Conservation (phyloP, 495 filamentous ascomycete species). For the Platismatia glauca region DNA sequence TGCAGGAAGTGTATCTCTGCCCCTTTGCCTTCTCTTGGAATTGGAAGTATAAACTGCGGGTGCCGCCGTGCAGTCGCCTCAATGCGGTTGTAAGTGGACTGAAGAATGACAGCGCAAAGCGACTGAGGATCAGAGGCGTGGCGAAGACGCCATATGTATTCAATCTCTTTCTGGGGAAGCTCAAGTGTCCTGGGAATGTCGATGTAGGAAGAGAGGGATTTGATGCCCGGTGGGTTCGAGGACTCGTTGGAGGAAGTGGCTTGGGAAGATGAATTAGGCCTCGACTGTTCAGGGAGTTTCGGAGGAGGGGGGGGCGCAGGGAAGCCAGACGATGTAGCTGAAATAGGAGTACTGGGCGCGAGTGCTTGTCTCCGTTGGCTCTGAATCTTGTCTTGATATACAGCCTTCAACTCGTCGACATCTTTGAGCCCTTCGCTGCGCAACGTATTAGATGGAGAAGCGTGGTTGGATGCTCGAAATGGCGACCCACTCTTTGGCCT, state of each 20-base stretch:
- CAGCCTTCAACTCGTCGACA: constrained; percentile 67
- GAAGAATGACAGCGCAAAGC: constrained; percentile 72
- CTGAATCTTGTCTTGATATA: constrained; percentile 74
- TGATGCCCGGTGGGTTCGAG: constrained; percentile 48
- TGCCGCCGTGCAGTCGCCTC: constrained; percentile 55
- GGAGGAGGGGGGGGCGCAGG: constrained; percentile 29
- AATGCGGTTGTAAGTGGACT: constrained; percentile 60
- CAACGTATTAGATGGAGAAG: neutral
- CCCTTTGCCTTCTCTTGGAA: constrained; percentile 58
- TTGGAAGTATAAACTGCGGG: constrained; percentile 85
- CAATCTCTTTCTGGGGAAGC: constrained; percentile 74
- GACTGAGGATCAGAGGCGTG: constrained; percentile 60
- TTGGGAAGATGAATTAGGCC: constrained; percentile 17
- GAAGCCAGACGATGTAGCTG: constrained; percentile 25
- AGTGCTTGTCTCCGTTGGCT: constrained; percentile 51
- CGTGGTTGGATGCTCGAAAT: neutral
- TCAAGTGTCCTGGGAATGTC: constrained; percentile 64
- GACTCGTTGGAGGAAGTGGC: constrained; percentile 27
- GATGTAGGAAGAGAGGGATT: constrained; percentile 73
- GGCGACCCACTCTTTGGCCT: constrained; percentile 59
- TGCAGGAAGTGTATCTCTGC: constrained; percentile 78
- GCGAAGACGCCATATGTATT: constrained; percentile 83
- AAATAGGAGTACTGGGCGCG: constrained; percentile 24
- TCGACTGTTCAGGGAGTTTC: constrained; percentile 10
- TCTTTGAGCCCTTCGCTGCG: constrained; percentile 62